Evolutionary conservation across 345 rosid species (phyloP).

Genomic region (Boechera divaricarpa): DNA sequence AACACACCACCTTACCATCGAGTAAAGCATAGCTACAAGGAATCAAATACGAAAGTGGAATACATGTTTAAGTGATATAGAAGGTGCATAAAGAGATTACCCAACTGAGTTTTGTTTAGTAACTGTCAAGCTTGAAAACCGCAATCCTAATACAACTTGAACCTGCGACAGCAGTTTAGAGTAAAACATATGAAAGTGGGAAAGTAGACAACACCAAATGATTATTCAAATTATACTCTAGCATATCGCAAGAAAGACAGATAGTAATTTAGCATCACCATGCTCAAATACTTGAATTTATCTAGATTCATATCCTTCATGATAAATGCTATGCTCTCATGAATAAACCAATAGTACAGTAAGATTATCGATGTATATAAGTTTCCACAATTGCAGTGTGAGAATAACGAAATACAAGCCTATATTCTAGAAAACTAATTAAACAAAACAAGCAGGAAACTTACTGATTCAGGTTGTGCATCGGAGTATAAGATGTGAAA

Average conservation of each 20-base stretch:
- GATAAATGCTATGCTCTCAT: conserved; percentile 20
- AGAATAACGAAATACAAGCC: conserved; percentile 15
- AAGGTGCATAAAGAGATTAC: conserved; percentile 56
- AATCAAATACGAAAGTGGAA: conserved; percentile 15
- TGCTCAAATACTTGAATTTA: conserved; percentile 27
- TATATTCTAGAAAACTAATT: conserved; percentile 14
- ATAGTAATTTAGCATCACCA: conserved; percentile 4
- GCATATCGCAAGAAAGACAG: conserved; percentile 18
- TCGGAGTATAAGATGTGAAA: conserved; percentile 71
- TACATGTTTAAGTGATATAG: conserved; percentile 12
- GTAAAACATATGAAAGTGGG: conserved; percentile 36
- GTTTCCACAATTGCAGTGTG: conserved; percentile 13
- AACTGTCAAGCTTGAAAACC: conserved; percentile 83
- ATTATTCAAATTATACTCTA: conserved; percentile 23
- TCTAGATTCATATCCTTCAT: conserved; percentile 25
- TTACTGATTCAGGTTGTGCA: conserved; percentile 60
- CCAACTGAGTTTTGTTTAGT: conserved; percentile 74
- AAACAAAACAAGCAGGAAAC: conserved; percentile 40
- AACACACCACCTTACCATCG: conserved; percentile 21
- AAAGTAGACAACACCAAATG: conserved; percentile 22
- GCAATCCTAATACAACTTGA: conserved; percentile 66
- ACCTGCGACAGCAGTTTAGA: conserved; percentile 52
- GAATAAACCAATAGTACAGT: conserved; percentile 16
- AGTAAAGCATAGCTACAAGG: conserved; percentile 9
- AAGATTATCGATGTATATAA: conserved; percentile 9